Evolutionary conservation across 169 alveolate genomes (phyloP), one percentile per base, ranked within the genome.

Genomic region (Cryptosporidium felis): DNA sequence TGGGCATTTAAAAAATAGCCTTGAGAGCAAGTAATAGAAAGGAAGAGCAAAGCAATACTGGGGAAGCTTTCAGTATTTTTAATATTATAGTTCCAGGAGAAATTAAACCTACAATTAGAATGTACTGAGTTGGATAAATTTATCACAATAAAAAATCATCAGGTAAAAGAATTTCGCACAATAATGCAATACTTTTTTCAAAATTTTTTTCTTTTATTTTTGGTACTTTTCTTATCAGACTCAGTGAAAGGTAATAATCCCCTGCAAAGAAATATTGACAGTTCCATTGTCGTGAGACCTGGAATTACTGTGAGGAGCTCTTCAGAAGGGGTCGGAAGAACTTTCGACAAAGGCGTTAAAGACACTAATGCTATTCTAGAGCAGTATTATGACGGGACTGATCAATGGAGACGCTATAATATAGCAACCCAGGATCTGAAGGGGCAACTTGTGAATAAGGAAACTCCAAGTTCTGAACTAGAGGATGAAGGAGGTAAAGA

Each of bases 341-440:
- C 85, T 30, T 74, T n/a, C 56, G 85, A 74, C 23, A 74, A 74
- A 74, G 85, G 85, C 10, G 85, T 74, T 18, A 21, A 53, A 34
- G 85, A 74, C 45, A 74, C 85, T 9, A 40, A 21, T 5, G 10
- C 34, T 8, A 6, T 74, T 42, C 32, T 74, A 23, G 85, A 74
- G 34, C 51, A 42, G 9, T 74, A 34, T 36, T 74, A 74, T 53
- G 85, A 74, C 41, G 85, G 67, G 5, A 58, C 63, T 6, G 67
- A 49, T 16, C n/a, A 74, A 0, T 74, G 85, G 85, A 74, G 85
- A 38, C 74, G 61, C 12, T 74, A 36, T 36, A 49, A 58, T 38
- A 18, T 38, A n/a, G 67, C 41, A 4, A 49, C 51, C 40, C 32
- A 9, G 16, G 58, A 30, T 36, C 51, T 74, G 67, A 51, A 74